Percentiles rank a stretch among this genome's conserved stretches.
Conservation (phyloP, 441 rosid genomes). For the Cnidoscolus chayamansa region DNA sequence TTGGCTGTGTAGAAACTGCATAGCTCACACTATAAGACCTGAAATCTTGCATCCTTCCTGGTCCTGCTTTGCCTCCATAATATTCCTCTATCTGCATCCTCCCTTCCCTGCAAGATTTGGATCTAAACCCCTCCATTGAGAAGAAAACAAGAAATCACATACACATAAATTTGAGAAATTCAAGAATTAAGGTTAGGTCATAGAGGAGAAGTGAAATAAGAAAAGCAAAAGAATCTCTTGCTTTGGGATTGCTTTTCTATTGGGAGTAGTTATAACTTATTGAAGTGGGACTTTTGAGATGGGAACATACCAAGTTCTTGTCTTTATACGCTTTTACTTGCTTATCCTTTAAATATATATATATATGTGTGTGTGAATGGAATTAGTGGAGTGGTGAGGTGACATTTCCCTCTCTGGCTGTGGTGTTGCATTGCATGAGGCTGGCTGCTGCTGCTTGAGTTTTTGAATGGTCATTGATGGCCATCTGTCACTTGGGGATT, state of each 20-base stretch:
- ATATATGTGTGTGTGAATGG: slow-evolving; percentile 11
- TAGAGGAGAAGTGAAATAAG: neutral
- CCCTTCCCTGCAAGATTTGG: slow-evolving; percentile 68
- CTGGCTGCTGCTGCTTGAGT: neutral
- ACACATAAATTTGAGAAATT: slow-evolving; percentile 2
- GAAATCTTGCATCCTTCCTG: slow-evolving; percentile 59
- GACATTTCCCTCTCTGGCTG: slow-evolving; percentile 7
- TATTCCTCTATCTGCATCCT: slow-evolving; percentile 39
- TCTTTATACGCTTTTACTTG: slow-evolving; percentile 11
- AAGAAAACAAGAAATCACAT: neutral
- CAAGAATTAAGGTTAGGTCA: slow-evolving; percentile 20
- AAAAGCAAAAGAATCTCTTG: slow-evolving; percentile 8
- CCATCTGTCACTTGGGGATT: slow-evolving; percentile 12
- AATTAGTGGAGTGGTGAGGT: slow-evolving; percentile 30
- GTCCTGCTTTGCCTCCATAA: slow-evolving; percentile 35
- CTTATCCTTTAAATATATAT: neutral
- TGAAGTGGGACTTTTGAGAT: slow-evolving; percentile 5
- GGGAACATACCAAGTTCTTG: neutral
- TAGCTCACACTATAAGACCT: slow-evolving; percentile 66
- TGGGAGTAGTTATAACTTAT: neutral
- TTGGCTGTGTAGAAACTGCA: slow-evolving; percentile 33
- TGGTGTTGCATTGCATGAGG: slow-evolving; percentile 1
- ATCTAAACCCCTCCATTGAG: slow-evolving; percentile 60
- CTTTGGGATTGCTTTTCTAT: slow-evolving; percentile 21
- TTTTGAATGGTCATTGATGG: slow-evolving; percentile 8